Conservation (phyloP, 805 yeast species). For the Nakazawaea peltata region DNA sequence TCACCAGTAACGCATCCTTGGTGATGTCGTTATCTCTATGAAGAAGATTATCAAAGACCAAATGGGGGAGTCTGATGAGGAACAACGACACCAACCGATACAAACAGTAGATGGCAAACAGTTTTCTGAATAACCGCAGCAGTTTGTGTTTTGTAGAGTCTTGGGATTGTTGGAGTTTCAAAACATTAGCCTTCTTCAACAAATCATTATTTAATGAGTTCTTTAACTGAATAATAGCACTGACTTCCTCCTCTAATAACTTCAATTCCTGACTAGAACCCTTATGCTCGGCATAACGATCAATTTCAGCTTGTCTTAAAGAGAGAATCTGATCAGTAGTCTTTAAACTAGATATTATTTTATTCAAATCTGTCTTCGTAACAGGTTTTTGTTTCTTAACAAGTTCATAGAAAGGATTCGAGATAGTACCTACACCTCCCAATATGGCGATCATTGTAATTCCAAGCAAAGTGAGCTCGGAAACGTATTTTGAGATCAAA, state of each 20-base stretch:
- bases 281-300: slow-evolving; percentile 21
- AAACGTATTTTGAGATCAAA: slow-evolving; percentile 33
- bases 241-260: slow-evolving; percentile 6
- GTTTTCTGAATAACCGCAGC: slow-evolving; percentile 8
- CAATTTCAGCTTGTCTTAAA: slow-evolving; percentile 26
- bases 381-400: slow-evolving; percentile 16
- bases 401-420: slow-evolving; percentile 29
- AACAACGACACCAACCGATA: slow-evolving; percentile 38
- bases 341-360: slow-evolving; percentile 29
- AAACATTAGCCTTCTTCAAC: not conserved
- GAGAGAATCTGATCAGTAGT: slow-evolving; percentile 28
- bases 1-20: slow-evolving; percentile 40
- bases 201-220: not conserved
- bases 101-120: slow-evolving; percentile 39
- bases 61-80: slow-evolving; percentile 30
- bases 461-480: slow-evolving; percentile 39
- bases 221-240: slow-evolving; percentile 6
- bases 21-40: slow-evolving; percentile 10
- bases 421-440: slow-evolving; percentile 44
- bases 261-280: slow-evolving; percentile 11
- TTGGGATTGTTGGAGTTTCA: not conserved
- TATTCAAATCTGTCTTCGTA: slow-evolving; percentile 25
- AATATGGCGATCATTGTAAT: slow-evolving; percentile 40
- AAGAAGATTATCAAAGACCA: slow-evolving; percentile 12
- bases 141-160: slow-evolving; percentile 11